phyloP scores from a whole-genome alignment of 23 red algal species.

The Cyanidiococcus yangmingshanensis region DNA sequence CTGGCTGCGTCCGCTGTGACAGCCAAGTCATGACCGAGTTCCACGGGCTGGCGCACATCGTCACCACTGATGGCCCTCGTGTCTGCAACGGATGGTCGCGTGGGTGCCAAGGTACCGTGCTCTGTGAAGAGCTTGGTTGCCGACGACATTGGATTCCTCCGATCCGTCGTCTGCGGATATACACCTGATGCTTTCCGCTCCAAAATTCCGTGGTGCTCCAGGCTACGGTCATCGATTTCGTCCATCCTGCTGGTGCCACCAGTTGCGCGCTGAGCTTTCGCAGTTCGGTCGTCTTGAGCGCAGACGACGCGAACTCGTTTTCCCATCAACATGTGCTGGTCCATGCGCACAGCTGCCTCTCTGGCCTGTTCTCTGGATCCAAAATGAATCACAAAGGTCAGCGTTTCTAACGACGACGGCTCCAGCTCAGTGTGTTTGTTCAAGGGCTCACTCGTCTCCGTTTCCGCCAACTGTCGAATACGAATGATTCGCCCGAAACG shows the following conservation, averaged over 20 bases:
- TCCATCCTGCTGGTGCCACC: neutral
- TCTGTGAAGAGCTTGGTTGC: neutral
- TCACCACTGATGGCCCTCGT: neutral
- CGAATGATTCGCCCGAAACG: neutral
- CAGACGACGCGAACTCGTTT: neutral
- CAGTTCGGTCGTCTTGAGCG: neutral
- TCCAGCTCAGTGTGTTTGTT: neutral
- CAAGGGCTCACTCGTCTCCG: neutral
- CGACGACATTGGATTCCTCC: neutral
- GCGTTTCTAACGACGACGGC: neutral
- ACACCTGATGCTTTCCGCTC: neutral
- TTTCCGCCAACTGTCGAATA: neutral
- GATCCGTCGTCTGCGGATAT: neutral
- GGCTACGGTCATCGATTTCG: neutral
- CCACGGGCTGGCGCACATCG: neutral
- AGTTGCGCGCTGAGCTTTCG: neutral
- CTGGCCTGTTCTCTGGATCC: neutral
- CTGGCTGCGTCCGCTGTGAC: too few relatives aligned
- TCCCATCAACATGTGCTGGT: slow-evolving; percentile 18
- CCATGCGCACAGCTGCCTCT: neutral
- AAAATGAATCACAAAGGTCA: neutral
- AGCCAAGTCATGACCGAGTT: neutral
- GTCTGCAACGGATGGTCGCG: neutral
- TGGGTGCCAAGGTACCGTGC: neutral
- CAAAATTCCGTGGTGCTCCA: neutral